Evolutionary conservation across 192 early-diverging fungal genomes (phyloP), one percentile per base, ranked within the genome.

Genomic region (Glomus cerebriforme): DNA sequence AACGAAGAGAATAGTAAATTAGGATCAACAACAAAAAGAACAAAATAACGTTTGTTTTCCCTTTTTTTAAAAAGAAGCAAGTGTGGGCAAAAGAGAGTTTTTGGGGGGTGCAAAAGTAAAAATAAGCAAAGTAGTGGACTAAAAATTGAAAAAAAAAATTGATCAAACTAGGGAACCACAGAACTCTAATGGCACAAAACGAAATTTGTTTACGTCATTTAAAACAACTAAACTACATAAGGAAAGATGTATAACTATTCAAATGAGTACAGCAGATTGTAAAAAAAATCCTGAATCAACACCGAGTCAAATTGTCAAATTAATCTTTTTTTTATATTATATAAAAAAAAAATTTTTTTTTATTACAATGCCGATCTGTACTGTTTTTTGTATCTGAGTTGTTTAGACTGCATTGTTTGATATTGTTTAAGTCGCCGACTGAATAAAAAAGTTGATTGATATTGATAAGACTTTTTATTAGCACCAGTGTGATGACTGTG

Each of bases 141-240:
- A 34, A 64, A 19, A 26, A 26, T 64, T 22, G 64, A 37, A 68
- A 68, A 68, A 67, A 68, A 68, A 68, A 68, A 39, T 68, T 68
- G 66, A 68, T 68, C 66, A 68, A 68, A 68, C 49, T 54, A 68
- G 66, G 66, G 66, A 31, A 68, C 66, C 66, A 39, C 10, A 35
- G 49, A 68, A 68, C 66, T 68, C 66, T 68, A 68, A 68, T 34
- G 34, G 66, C 66, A n/a, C 31, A 54, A 54, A 54, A 54, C 49
- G 62, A 63, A 63, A 63, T 63, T 22, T 63, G 62, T 63, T 63
- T 63, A 63, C 62, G 62, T 63, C 62, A 63, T 63, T 22, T 27
- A 63, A 63, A 27, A 4, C 63, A 31, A 64, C 63, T n/a, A 64
- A 15, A 64, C 63, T n/a, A 31, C 63, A 64, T 31, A 31, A 64